Conservation (phyloP, 306 rosid species). For the Inga oerstediana region DNA sequence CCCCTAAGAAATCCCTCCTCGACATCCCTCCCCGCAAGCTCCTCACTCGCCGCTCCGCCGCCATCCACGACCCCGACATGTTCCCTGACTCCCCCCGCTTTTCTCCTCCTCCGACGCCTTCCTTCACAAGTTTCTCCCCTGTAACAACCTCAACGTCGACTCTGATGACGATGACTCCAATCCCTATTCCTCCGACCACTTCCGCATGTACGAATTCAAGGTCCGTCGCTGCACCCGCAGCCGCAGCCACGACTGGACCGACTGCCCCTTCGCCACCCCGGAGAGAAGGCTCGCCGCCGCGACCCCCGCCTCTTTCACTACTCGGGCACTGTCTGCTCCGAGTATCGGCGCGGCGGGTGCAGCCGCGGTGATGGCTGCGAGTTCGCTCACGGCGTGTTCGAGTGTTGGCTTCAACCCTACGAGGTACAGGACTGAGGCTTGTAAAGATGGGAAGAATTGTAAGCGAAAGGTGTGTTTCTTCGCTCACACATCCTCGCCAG, state of each 20-base stretch:
- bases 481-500: conserved; percentile 86
- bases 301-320: conserved; percentile 76
- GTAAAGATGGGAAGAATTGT: conserved; percentile 87
- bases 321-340: conserved; percentile 76
- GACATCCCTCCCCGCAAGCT: conserved; percentile 87
- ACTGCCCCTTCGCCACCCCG: conserved; percentile 94
- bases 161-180: conserved; percentile 49
- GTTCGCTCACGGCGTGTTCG: conserved; percentile 84
- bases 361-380: conserved; percentile 75
- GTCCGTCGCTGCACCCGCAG: conserved; percentile 86
- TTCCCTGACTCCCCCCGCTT: neutral
- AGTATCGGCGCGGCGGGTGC: conserved; percentile 79
- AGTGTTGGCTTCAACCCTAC: conserved; percentile 98
- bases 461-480: conserved; percentile 90
- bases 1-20: conserved; percentile 46
- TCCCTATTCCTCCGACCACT: conserved; percentile 83
- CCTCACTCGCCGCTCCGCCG: conserved; percentile 44
- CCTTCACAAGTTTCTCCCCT: conserved; percentile 63
- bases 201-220: conserved; percentile 96
- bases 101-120: conserved; percentile 47
- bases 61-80: conserved; percentile 37
- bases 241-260: conserved; percentile 98
- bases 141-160: conserved; percentile 41
- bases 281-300: conserved; percentile 86
- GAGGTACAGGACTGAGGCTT: conserved; percentile 90